phyloP scores from a whole-genome alignment of 2,329 filamentous ascomycete genomes.

The Venturia oleaginea region DNA sequence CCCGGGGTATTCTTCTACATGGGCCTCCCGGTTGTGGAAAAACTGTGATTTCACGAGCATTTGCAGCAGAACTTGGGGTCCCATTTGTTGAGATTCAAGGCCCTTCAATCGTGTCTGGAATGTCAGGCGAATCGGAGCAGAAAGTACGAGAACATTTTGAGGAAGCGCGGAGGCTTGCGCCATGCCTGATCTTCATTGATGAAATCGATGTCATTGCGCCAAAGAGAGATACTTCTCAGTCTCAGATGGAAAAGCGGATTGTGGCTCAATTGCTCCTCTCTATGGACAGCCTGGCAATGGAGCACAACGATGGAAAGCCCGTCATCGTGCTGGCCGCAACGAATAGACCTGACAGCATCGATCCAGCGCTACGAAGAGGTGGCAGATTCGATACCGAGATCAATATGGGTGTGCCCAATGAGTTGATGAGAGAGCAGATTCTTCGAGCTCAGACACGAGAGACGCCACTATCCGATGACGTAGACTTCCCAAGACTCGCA shows the following conservation, averaged over 20 bases:
- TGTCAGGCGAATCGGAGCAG: slow-evolving; percentile 85
- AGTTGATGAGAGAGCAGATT: slow-evolving; percentile 68
- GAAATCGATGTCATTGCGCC: slow-evolving; percentile 87
- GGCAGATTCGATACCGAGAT: slow-evolving; percentile 77
- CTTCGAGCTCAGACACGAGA: slow-evolving; percentile 62
- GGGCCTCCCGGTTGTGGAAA: slow-evolving; percentile 82
- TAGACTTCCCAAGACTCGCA: slow-evolving; percentile 67
- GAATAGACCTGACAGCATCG: slow-evolving; percentile 76
- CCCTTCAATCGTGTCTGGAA: slow-evolving; percentile 72
- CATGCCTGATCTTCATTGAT: slow-evolving; percentile 85
- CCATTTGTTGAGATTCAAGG: slow-evolving; percentile 77
- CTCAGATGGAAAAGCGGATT: slow-evolving; percentile 84
- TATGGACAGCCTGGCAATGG: slow-evolving; percentile 68
- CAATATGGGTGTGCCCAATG: slow-evolving; percentile 78
- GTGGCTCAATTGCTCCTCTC: slow-evolving; percentile 75
- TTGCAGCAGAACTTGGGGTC: slow-evolving; percentile 65
- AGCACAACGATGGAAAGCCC: slow-evolving; percentile 63
- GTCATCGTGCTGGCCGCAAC: slow-evolving; percentile 89
- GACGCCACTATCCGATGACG: slow-evolving; percentile 54
- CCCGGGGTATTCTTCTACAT: slow-evolving; percentile 68
- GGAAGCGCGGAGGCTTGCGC: slow-evolving; percentile 74
- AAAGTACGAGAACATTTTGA: slow-evolving; percentile 80
- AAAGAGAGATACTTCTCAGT: slow-evolving; percentile 72
- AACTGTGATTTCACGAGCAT: slow-evolving; percentile 72
- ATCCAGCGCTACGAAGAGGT: slow-evolving; percentile 64